Base-by-base conservation (phyloP, 2,329 filamentous ascomycete genomes). In the Dothideomycetes sp. region DNA sequence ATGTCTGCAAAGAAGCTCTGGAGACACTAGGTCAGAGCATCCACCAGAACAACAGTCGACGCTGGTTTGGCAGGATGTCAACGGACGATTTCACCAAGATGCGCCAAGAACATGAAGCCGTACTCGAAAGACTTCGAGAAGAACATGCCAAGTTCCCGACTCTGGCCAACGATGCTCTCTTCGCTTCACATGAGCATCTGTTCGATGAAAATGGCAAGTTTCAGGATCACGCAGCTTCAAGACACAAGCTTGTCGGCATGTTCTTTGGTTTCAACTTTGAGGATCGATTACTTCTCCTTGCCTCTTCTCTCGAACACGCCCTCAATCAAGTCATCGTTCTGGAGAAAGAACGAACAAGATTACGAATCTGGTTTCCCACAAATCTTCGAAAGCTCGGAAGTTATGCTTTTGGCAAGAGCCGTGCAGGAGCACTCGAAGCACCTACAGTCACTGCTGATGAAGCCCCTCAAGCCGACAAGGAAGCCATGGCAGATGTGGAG, bases 181-280 rank as follows among this genome's bases (percentile, higher is more conserved):
- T 44, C 5, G 34, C 25, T 3, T 33, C 29, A 10, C 41, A 44
- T 13, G 12, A 44, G 19, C 29, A 44, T 23, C 13, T 39, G 3
- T 44, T 44, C 6, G 41, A 44, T 22, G 29, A 15, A 5, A 23
- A 22, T 15, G 41, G 41, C 13, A 36, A 11, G 6, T 33, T 44
- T n/a, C 28, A 37, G 13, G 33, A 34, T 9, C 29, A 35, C 7
- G 13, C 27, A 3, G 19, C 33, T 1, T n/a, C 30, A 9, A 18
- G 41, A 6, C 35, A 28, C 17, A 39, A 44, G 11, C 11, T 44
- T 5, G 23, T 13, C 9, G 41, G 41, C 33, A 33, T 44, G 34
- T 44, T 44, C 22, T 29, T 44, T 11, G 41, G 41, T 11, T 44
- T 44, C 35, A 44, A 32, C 13, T 38, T 44, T 5, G 41, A 44